Conservation (phyloP, 75 land plant genomes). For the Picea glauca region DNA sequence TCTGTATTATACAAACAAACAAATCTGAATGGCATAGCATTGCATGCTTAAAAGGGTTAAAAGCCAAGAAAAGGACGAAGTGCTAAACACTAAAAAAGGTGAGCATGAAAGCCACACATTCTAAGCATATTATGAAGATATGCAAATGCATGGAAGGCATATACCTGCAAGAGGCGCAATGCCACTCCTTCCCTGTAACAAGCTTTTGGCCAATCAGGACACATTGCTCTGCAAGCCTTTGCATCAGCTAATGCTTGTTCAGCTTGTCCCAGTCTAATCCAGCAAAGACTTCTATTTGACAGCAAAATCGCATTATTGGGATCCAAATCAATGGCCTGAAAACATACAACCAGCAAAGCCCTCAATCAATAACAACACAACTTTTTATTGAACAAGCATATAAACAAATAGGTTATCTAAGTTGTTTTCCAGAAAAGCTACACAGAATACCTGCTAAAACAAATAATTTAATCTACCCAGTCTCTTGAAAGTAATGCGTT, state of each 20-base stretch:
- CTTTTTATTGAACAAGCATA: neutral
- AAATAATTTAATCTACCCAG: neutral
- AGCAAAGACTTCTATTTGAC: slow-evolving; percentile 91
- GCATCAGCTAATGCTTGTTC: slow-evolving; percentile 93
- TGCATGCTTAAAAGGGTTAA: no score
- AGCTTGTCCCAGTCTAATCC: slow-evolving; percentile 84
- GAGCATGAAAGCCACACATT: neutral
- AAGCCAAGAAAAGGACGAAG: no score
- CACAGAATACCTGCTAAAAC: neutral
- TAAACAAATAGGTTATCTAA: neutral
- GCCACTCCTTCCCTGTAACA: slow-evolving; percentile 97
- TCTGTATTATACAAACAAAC: neutral
- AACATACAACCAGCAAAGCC: neutral
- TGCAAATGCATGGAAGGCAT: slow-evolving; percentile 9
- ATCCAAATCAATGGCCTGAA: slow-evolving; percentile 91
- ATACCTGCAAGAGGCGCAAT: slow-evolving; percentile 69
- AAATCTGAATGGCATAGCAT: neutral
- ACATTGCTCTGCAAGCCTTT: slow-evolving; percentile 56
- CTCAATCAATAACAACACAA: neutral
- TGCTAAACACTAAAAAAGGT: no score
- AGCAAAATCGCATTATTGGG: slow-evolving; percentile 64
- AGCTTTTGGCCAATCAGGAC: slow-evolving; percentile 91
- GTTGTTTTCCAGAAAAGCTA: neutral
- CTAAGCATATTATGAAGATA: neutral
- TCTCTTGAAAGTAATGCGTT: neutral